A percentile compares a stretch with the other conserved stretches of the same genome.
phyloP scores from a whole-genome alignment of 495 filamentous ascomycete species.

The Trichodelitschia bisporula region DNA sequence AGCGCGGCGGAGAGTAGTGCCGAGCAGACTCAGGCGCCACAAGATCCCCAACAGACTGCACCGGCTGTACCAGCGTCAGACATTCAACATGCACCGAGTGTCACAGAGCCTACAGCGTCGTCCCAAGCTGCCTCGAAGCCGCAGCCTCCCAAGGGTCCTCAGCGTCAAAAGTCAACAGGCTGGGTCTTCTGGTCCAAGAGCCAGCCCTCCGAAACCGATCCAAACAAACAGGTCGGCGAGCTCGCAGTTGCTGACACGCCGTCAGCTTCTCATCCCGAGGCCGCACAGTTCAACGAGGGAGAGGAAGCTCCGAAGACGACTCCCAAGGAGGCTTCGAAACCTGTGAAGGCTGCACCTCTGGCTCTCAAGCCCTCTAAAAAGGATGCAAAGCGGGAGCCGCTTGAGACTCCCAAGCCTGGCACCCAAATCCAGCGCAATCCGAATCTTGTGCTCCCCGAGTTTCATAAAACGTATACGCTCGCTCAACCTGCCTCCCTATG shows the following conservation, averaged over 20 bases:
- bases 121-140: constrained; percentile 7
- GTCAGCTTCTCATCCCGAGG: constrained; percentile 35
- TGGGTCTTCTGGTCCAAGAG: constrained; percentile 69
- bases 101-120: not conserved
- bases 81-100: not conserved
- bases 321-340: constrained; percentile 16
- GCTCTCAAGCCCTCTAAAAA: constrained; percentile 4
- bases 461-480: constrained; percentile 11
- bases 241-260: constrained; percentile 41
- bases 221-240: constrained; percentile 31
- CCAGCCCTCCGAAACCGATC: constrained; percentile 13
- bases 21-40: not conserved
- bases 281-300: constrained; percentile 27
- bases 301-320: constrained; percentile 10
- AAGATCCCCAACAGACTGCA: not conserved
- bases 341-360: constrained; percentile 3
- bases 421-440: constrained; percentile 2
- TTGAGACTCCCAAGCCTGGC: constrained; percentile 2
- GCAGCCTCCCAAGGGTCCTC: too few species aligned
- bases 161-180: constrained; percentile 31
- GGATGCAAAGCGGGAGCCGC: constrained; percentile 4
- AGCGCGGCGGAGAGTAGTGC: not conserved
- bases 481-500: constrained; percentile 11
- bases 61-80: not conserved
- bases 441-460: constrained; percentile 15